Evolutionary conservation across 768 basidiomycete species (phyloP).

Genomic region (Auricularia auricula-judae): DNA sequence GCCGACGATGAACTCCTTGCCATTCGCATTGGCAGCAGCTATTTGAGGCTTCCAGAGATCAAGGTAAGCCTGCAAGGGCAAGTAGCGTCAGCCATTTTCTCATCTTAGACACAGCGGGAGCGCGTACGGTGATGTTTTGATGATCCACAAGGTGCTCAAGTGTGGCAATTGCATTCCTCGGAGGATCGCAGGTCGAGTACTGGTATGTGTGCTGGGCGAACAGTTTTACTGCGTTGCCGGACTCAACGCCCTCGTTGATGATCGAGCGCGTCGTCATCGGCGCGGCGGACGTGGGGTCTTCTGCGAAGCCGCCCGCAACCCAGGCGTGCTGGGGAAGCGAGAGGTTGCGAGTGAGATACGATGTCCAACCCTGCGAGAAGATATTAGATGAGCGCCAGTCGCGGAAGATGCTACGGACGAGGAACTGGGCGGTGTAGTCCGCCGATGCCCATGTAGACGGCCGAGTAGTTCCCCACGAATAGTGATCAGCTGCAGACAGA

Average conservation of each 20-base stretch:
- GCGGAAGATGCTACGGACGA: slow-evolving; percentile 7
- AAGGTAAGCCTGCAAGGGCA: slow-evolving; percentile 16
- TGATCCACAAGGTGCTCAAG: slow-evolving; percentile 23
- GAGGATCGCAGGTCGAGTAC: slow-evolving; percentile 24
- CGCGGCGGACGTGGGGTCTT: slow-evolving; percentile 16
- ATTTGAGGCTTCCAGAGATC: slow-evolving; percentile 23
- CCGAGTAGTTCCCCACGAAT: slow-evolving; percentile 10
- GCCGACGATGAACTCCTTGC: slow-evolving; percentile 5
- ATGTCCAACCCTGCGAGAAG: slow-evolving; percentile 15
- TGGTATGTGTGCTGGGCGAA: slow-evolving; percentile 24
- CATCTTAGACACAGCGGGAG: neutral
- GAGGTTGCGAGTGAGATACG: slow-evolving; percentile 12
- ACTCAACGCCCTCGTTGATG: neutral
- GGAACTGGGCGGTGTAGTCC: slow-evolving; percentile 16
- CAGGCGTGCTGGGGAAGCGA: slow-evolving; percentile 11
- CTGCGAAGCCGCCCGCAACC: slow-evolving; percentile 15
- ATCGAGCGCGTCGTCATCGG: slow-evolving; percentile 13
- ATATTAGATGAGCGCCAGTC: neutral
- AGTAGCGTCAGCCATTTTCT: neutral
- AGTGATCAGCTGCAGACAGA: slow-evolving; percentile 14
- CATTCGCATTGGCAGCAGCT: slow-evolving; percentile 12
- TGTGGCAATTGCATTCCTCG: slow-evolving; percentile 19
- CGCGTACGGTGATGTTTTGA: slow-evolving; percentile 20
- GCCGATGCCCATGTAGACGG: slow-evolving; percentile 13
- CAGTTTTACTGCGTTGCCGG: slow-evolving; percentile 10